Conservation (phyloP, 2,329 filamentous ascomycete genomes). For the Pyricularia sp. region DNA sequence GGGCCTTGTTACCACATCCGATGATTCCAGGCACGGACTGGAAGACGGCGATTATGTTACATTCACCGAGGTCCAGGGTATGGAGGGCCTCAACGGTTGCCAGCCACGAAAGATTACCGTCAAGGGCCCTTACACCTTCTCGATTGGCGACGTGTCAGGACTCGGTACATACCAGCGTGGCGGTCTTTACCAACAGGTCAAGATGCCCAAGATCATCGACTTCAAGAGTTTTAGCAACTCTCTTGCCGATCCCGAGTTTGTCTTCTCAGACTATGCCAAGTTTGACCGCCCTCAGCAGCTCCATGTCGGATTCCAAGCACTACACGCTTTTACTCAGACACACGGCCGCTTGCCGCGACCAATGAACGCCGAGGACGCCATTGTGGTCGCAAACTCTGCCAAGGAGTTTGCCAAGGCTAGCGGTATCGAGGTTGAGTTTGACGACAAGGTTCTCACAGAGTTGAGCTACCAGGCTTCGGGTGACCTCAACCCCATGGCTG, state of each 20-base stretch:
- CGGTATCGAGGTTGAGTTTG: slow-evolving; percentile 71
- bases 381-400: slow-evolving; percentile 65
- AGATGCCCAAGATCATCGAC: slow-evolving; percentile 91
- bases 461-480: slow-evolving; percentile 90
- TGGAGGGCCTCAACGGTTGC: slow-evolving; percentile 77
- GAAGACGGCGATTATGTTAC: slow-evolving; percentile 96
- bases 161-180: slow-evolving; percentile 82
- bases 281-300: slow-evolving; percentile 91
- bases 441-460: slow-evolving; percentile 88
- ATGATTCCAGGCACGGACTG: slow-evolving; percentile 89
- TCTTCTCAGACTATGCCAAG: slow-evolving; percentile 95
- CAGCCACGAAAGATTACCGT: slow-evolving; percentile 87
- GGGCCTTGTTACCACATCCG: slow-evolving; percentile 82
- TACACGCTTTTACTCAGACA: slow-evolving; percentile 73
- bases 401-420: slow-evolving; percentile 66
- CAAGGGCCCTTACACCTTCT: slow-evolving; percentile 95
- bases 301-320: slow-evolving; percentile 84
- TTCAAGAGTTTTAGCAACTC: slow-evolving; percentile 76
- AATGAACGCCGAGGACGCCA: slow-evolving; percentile 76
- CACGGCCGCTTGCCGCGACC: slow-evolving; percentile 72
- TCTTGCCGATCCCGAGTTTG: slow-evolving; percentile 76
- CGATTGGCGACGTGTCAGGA: slow-evolving; percentile 84
- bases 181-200: slow-evolving; percentile 89
- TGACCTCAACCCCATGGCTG: slow-evolving; percentile 85
- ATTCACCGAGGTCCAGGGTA: slow-evolving; percentile 85